Base-by-base conservation (phyloP, 31 red algal species). In the Asparagopsis taxiformis region DNA sequence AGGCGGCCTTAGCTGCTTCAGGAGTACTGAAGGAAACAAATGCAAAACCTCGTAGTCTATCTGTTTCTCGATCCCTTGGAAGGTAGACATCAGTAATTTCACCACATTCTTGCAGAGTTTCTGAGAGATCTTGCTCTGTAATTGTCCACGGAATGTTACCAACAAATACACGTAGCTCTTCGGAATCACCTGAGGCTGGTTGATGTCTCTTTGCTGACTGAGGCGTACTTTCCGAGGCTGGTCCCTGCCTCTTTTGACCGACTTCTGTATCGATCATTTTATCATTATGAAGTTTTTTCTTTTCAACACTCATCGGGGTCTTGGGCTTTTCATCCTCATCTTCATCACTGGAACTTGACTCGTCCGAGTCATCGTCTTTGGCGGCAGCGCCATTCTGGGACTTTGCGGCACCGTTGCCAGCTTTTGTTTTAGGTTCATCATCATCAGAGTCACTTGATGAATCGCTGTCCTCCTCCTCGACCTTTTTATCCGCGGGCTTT, bases 41-140 rank as follows among this genome's bases (percentile, higher is more conserved):
- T 7, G 69, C 93, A 83, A 92, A 97, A 5, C 93, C 93, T 13
- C 84, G 66, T 2, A 74, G 74, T 51, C 82, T 41, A 16, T 89
- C 88, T n/a, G 93, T 78, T 30, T 97, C 93, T 15, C 88, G 61
- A 23, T 97, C 88, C n/a, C 78, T 63, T n/a, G 93, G 93, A 25
- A 91, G 52, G 73, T 55, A 91, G n/a, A 91, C 37, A 57, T 97
- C 93, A n/a, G 70, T 79, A 15, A 97, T 84, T 54, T 74, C 77
- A 29, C 93, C 93, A 59, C 75, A 87, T 46, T 68, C 58, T 3
- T 61, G 41, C n/a, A 97, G 87, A 11, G 55, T 35, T 30, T 91
- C 68, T 23, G 52, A 55, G 2, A 96, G 61, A 17, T 87, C 87
- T 26, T 96, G 87, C 69, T 91, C 71, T 0, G 79, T 74, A 32